Percentiles rank a stretch among this genome's conserved stretches.
phyloP scores from a whole-genome alignment of 805 yeast genomes.

The Spathaspora passalidarum region DNA sequence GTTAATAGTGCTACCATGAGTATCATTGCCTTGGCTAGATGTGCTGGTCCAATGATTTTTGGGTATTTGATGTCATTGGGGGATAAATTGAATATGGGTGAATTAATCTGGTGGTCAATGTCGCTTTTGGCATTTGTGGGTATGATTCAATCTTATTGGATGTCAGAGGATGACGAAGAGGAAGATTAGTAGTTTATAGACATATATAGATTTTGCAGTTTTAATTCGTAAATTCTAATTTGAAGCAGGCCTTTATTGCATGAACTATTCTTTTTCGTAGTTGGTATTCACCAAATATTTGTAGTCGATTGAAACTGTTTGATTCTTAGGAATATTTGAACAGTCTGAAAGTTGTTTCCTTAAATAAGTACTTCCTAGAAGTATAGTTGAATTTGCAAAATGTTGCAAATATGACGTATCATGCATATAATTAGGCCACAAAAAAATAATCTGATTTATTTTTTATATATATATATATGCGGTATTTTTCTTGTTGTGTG shows the following conservation, averaged over 20 bases:
- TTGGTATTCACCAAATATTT: too few species aligned
- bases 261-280: too few species aligned
- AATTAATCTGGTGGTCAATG: slow-evolving; percentile 37
- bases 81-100: slow-evolving; percentile 19
- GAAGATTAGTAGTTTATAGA: neutral
- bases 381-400: neutral
- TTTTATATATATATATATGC: neutral
- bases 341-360: too few species aligned
- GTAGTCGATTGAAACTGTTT: too few species aligned
- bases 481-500: neutral
- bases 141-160: slow-evolving; percentile 23
- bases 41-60: slow-evolving; percentile 30
- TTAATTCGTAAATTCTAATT: too few species aligned
- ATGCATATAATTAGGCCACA: neutral
- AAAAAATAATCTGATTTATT: neutral
- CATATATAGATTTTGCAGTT: neutral
- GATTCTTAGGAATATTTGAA: too few species aligned
- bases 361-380: too few species aligned
- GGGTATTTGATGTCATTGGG: slow-evolving; percentile 35
- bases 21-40: slow-evolving; percentile 30
- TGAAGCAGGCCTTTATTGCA: too few species aligned
- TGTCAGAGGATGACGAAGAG: slow-evolving; percentile 27
- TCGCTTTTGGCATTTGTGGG: slow-evolving; percentile 26
- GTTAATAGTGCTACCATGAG: slow-evolving; percentile 33
- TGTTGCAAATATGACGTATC: neutral